Percentiles rank a stretch among this genome's conserved stretches.
Evolutionary conservation across 108 stramenopile genomes (phyloP).

Genomic region (Nitzschia putrida): DNA sequence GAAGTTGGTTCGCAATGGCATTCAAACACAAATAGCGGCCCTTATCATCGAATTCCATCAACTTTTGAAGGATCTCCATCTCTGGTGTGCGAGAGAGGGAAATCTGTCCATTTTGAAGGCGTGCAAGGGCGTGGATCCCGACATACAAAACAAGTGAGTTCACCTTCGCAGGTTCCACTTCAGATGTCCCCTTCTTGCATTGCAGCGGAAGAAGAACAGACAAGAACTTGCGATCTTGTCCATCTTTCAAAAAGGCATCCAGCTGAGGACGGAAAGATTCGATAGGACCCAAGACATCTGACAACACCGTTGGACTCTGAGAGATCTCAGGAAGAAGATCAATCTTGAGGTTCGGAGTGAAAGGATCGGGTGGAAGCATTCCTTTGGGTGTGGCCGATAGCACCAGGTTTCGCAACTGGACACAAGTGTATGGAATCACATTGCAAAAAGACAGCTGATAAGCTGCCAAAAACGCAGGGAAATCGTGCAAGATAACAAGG

Average conservation of each 20-base stretch:
- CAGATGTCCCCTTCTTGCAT: conserved; percentile 63
- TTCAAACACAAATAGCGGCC: conserved; percentile 96
- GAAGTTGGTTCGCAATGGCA: conserved; percentile 98
- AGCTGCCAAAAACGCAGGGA: conserved; percentile 94
- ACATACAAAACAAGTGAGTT: conserved; percentile 96
- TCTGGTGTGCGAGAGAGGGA: conserved; percentile 80
- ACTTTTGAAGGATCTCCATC: conserved; percentile 83
- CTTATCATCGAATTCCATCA: conserved; percentile 92
- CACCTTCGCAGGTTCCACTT: conserved; percentile 85
- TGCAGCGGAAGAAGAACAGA: conserved; percentile 69
- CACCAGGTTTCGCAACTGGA: conserved; percentile 97
- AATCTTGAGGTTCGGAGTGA: conserved; percentile 98
- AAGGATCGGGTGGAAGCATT: conserved; percentile 97
- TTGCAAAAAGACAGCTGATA: conserved; percentile 97
- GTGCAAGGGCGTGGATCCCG: conserved; percentile 86
- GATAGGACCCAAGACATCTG: conserved; percentile 83
- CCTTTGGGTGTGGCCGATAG: conserved; percentile 96
- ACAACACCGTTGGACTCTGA: conserved; percentile 86
- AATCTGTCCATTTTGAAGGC: conserved; percentile 79
- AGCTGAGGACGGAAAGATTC: conserved; percentile 74
- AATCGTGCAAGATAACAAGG: conserved; percentile 97
- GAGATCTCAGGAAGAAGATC: conserved; percentile 95
- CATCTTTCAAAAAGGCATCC: conserved; percentile 89
- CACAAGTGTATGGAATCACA: conserved; percentile 95
- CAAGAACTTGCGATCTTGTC: conserved; percentile 86